Evolutionary conservation across 768 basidiomycete species (phyloP).

Genomic region (Holtermannia corniformis): DNA sequence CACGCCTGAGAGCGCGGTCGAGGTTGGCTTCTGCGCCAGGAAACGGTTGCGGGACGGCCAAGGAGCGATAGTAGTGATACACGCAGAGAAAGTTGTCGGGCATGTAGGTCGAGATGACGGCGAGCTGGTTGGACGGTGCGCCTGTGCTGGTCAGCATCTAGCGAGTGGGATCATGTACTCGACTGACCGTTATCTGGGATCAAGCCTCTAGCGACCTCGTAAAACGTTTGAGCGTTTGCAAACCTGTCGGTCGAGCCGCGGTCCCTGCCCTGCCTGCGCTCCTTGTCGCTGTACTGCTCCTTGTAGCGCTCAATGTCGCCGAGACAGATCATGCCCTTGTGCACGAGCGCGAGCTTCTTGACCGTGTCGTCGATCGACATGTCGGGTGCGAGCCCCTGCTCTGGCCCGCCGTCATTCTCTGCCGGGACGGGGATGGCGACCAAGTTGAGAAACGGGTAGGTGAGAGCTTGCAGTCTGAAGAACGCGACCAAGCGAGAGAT

Average conservation of each 20-base stretch:
- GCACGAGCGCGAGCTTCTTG: conserved; percentile 61
- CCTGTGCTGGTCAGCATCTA: conserved; percentile 29
- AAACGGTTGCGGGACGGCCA: conserved; percentile 78
- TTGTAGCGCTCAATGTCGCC: conserved; percentile 92
- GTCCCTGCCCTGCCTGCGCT: conserved; percentile 6
- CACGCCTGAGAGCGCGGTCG: conserved; percentile 58
- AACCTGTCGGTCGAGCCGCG: conserved; percentile 38
- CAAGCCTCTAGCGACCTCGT: conserved; percentile 72
- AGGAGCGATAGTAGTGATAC: conserved; percentile 80
- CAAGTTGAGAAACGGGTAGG: background rate
- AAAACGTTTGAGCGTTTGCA: conserved; percentile 48
- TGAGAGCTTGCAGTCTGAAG: conserved; percentile 47
- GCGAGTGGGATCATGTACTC: background rate
- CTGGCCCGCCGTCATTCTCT: conserved; percentile 1
- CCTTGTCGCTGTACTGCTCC: conserved; percentile 59
- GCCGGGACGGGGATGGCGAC: conserved; percentile 1
- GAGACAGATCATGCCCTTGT: conserved; percentile 80
- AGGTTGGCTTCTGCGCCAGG: conserved; percentile 81
- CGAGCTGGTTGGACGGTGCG: conserved; percentile 91
- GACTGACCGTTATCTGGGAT: conserved; percentile 69
- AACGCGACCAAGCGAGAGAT: conserved; percentile 62
- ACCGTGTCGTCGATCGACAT: conserved; percentile 51
- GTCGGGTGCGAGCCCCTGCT: conserved; percentile 2
- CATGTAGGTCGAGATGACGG: conserved; percentile 78
- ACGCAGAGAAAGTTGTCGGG: conserved; percentile 70